These are phyloP conservation scores for Parastagonospora nodorum DNA, from an alignment of 2,329 filamentous ascomycete species.

Conservation along the genomic window DNA sequence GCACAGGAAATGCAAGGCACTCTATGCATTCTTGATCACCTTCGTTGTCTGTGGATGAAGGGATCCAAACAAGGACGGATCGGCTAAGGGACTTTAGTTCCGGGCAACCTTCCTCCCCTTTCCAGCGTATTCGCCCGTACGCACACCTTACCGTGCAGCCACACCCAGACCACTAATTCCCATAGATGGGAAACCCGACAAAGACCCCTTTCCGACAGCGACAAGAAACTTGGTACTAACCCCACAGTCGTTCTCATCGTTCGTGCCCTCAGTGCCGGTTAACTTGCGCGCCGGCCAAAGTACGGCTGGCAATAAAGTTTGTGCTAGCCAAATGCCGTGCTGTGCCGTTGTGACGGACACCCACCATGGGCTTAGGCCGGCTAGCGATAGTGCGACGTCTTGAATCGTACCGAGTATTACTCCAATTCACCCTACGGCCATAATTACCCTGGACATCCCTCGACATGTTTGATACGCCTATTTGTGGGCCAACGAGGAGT, in stretches of 20 bases:
- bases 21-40: no score
- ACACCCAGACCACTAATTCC: no score
- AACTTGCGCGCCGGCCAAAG: not conserved
- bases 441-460: constrained; percentile 1
- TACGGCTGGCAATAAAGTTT: not conserved
- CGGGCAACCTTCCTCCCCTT: no score
- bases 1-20: no score
- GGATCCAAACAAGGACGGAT: not conserved
- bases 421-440: not conserved
- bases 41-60: no score
- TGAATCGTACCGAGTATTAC: constrained; percentile 1
- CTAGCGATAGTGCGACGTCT: constrained; percentile 1
- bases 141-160: no score
- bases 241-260: not conserved
- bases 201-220: no score
- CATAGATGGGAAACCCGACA: no score
- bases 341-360: not conserved
- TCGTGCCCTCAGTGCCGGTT: not conserved
- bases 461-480: not conserved
- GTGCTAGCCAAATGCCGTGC: not conserved
- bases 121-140: no score
- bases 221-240: no score
- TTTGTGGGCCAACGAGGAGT: not conserved
- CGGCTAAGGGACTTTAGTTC: no score
- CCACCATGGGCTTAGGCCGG: not conserved